Evolutionary conservation across 78 protist genomes (phyloP), one percentile per base, ranked within the genome.

Genomic region (Dictyostelium brefeldianum): DNA sequence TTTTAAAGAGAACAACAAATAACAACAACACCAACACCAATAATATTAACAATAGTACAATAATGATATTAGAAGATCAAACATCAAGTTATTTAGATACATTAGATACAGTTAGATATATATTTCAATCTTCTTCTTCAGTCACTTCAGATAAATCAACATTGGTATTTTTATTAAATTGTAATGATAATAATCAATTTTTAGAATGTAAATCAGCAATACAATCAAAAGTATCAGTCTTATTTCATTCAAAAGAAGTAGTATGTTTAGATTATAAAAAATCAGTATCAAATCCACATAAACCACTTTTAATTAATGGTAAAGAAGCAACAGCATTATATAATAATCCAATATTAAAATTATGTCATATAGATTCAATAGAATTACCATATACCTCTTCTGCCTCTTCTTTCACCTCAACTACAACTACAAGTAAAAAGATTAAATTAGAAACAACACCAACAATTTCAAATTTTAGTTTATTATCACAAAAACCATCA

Each of bases 211-310:
- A 62, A 62, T 62, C 70, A 11, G 27, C 20, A 11, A 62, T 62
- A 9, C n/a, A 62, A 62, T 62, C 70, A 62, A 62, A 62, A 36
- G 27, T 62, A 2, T 62, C 70, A 62, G 27, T 62, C 15, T 2
- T 62, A 62, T 62, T 62, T 25, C 70, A 62, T 25, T 25, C 10
- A 25, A 62, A 62, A 62, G 70, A 62, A 25, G 70, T 62, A 11
- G 27, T 62, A 25, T 62, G 70, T 62, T 25, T 62, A 62, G 27
- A 62, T 62, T 62, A 62, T 62, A 62, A 62, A 62, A n/a, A 62
- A 6, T 62, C 70, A 11, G 0, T 62, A 22, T 25, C 14, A 62
- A 62, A 62, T 62, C 12, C 70, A 25, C 27, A 62, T 62, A 62
- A 62, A 62, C 70, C 70, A 62, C 27, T 62, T 25, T 62, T 62